A percentile compares a stretch with the other conserved stretches of the same genome.
These are phyloP conservation scores for Thymus quinquecostatus DNA, from an alignment of 257 asterid genomes.

Conservation along the genomic window DNA sequence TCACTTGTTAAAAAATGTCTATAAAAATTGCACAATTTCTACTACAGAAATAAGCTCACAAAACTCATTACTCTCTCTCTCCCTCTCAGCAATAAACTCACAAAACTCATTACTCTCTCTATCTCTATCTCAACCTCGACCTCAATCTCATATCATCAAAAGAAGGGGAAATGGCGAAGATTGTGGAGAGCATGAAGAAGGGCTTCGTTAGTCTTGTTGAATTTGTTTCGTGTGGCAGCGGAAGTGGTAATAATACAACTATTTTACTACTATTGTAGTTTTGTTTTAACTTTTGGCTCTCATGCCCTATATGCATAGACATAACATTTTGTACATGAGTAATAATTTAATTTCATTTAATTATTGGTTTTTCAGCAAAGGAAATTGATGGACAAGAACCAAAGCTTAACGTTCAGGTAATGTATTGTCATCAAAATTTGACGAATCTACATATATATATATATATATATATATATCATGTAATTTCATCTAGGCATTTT, in stretches of 20 bases:
- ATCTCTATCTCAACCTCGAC: not conserved
- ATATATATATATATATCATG: no score
- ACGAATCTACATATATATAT: not conserved
- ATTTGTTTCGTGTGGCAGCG: constrained; percentile 34
- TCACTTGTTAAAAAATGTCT: no score
- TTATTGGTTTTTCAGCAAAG: constrained; percentile 13
- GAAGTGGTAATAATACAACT: not conserved
- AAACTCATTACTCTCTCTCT: not conserved
- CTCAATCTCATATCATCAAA: not conserved
- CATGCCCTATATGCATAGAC: no score
- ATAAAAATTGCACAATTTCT: no score
- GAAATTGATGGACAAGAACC: constrained; percentile 18
- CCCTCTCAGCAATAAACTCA: no score
- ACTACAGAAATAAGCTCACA: no score
- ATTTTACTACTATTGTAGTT: no score
- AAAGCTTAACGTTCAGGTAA: constrained; percentile 19
- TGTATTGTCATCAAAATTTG: not conserved
- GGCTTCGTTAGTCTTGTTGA: constrained; percentile 22
- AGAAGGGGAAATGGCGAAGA: constrained; percentile 20
- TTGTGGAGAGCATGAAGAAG: constrained; percentile 30
- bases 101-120: not conserved
- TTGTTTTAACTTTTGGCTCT: no score
- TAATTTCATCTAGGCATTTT: not conserved
- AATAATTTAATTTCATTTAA: not conserved
- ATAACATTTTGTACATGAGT: no score